phyloP scores from a whole-genome alignment of 2,329 filamentous ascomycete genomes.

The Clarireedia homoeocarpa region DNA sequence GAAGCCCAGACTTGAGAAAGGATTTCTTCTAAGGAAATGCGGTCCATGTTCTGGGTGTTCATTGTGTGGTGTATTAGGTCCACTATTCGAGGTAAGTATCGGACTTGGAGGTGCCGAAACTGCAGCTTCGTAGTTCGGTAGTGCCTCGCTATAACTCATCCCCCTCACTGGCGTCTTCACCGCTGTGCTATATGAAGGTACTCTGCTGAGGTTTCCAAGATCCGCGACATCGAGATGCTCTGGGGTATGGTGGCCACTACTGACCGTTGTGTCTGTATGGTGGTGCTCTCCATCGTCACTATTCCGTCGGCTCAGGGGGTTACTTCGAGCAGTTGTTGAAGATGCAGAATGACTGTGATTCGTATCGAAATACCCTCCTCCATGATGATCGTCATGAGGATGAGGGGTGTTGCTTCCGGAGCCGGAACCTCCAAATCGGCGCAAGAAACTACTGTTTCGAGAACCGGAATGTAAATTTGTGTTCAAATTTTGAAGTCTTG shows the following conservation, averaged over 20 bases:
- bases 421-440: constrained; percentile 24
- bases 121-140: constrained; percentile 62
- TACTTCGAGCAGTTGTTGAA: constrained; percentile 20
- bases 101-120: constrained; percentile 41
- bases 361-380: constrained; percentile 19
- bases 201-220: constrained; percentile 59
- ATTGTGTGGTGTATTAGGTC: constrained; percentile 8
- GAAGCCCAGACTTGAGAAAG: constrained; percentile 21
- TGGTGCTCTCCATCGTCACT: constrained; percentile 22
- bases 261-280: constrained; percentile 33
- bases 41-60: constrained; percentile 1
- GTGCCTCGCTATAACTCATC: constrained; percentile 40
- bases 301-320: constrained; percentile 35
- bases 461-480: constrained; percentile 54
- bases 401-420: constrained; percentile 30
- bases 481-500: constrained; percentile 62
- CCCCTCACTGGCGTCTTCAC: constrained; percentile 54
- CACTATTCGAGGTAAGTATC: constrained; percentile 12
- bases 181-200: constrained; percentile 71
- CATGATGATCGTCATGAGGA: constrained; percentile 11
- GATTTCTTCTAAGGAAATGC: constrained; percentile 12
- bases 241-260: constrained; percentile 45
- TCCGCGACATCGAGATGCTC: constrained; percentile 51
- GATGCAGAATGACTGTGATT: constrained; percentile 14
- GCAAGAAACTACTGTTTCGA: constrained; percentile 27